Conservation (phyloP, 1,284 basidiomycete genomes). For the Porodaedalea pini region DNA sequence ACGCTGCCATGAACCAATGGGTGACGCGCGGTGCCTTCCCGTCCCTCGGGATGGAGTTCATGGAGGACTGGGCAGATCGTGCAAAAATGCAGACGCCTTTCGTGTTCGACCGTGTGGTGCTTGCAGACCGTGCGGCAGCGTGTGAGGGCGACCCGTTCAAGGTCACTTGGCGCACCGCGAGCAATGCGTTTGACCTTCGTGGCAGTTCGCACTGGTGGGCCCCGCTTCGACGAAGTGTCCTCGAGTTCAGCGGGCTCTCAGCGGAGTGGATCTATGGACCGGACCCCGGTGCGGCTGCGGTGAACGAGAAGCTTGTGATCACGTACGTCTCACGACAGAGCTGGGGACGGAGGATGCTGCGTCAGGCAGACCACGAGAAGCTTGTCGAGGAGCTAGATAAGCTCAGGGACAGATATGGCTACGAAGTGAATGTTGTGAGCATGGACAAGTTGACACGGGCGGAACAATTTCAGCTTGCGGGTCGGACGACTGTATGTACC, state of each 20-base stretch:
- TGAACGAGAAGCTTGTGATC: slow-evolving; percentile 54
- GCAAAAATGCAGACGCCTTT: slow-evolving; percentile 62
- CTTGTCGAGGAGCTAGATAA: slow-evolving; percentile 61
- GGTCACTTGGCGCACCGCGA: slow-evolving; percentile 70
- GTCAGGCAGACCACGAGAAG: slow-evolving; percentile 59
- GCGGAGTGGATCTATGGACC: slow-evolving; percentile 35
- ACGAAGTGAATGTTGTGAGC: slow-evolving; percentile 80
- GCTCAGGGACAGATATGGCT: slow-evolving; percentile 67
- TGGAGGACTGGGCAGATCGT: slow-evolving; percentile 77
- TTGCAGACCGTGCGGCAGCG: slow-evolving; percentile 79
- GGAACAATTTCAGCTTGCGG: slow-evolving; percentile 76
- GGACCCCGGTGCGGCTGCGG: background rate
- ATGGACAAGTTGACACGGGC: slow-evolving; percentile 75
- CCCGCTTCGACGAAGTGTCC: slow-evolving; percentile 66
- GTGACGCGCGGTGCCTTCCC: slow-evolving; percentile 75
- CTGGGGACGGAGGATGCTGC: slow-evolving; percentile 75
- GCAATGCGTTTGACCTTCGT: slow-evolving; percentile 67
- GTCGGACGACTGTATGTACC: slow-evolving; percentile 68
- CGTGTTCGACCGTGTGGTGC: slow-evolving; percentile 76
- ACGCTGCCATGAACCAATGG: slow-evolving; percentile 79
- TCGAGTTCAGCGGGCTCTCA: slow-evolving; percentile 63
- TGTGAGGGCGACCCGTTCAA: slow-evolving; percentile 67
- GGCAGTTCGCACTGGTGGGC: slow-evolving; percentile 81
- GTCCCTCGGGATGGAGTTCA: slow-evolving; percentile 69
- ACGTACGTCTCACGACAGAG: slow-evolving; percentile 84